Base-by-base conservation (phyloP, 768 basidiomycete genomes). In the Kwoniella sp. region DNA sequence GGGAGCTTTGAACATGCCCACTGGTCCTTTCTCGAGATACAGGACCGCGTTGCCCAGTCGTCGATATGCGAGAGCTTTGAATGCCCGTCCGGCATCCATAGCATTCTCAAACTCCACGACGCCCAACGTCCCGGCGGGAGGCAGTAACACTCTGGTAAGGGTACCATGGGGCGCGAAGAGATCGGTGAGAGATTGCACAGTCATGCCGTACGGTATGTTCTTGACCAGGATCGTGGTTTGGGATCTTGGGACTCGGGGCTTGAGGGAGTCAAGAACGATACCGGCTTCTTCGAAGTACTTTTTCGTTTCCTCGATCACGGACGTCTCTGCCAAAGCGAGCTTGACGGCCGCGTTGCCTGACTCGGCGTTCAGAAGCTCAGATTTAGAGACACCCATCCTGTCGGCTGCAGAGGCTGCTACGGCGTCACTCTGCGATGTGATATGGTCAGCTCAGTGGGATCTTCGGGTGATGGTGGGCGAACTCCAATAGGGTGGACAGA, bases 231-330 rank as follows among this genome's bases (percentile, higher is more conserved):
- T 88, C 34, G 85, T 87, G 0, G 91, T 94, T 72, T 90, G 87
- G 0, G 92, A 94, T 4, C 82, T 75, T 11, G 73, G 73, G 2
- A 68, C 63, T 11, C 64, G 66, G 11, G 70, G 65, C 23, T 72
- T 53, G 23, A 82, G 76, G 4, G 79, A 66, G 31, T 76, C 81
- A 23, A 83, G 55, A 15, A 78, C 65, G 34, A 83, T 79, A 1
- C 81, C 82, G 29, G 82, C 72, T 31, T 73, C 68, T 60, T 93
- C 91, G 20, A 97, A 86, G 80, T 91, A 96, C 0, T 87, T 81
- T 76, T 95, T 96, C 0, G 94, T 98, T 80, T 98, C 95, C 65
- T 90, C 87, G 63, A 99, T 93, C 80, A 98, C 87, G 71, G 93
- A 91, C 20, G 96, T 96, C 81, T 99, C 96, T 0, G 96, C 95